Base-by-base conservation (phyloP, 495 filamentous ascomycete species). In the Podospora comata region DNA sequence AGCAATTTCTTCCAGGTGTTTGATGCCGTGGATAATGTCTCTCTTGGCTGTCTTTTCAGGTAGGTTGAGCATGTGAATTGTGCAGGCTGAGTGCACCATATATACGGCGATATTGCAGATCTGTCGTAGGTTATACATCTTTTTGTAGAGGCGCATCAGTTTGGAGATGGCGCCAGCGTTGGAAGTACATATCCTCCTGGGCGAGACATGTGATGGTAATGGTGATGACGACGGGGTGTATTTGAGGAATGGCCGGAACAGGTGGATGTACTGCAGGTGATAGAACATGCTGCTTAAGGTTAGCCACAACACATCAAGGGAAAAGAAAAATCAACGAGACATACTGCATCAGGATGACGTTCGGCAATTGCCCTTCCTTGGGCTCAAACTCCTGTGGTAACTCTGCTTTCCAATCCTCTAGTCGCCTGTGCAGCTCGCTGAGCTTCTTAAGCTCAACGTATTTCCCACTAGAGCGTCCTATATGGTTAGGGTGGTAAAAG, bases 21-120 rank as follows among this genome's bases (percentile, higher is more conserved):
- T 91, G n/a, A 97, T 83, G 5, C 93, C 92, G 68, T 97, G 93
- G 13, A 91, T 87, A 58, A 98, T 89, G 77, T 99, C 95, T 71
- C 94, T 83, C 70, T 86, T 89, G 9, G 94, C 92, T 53, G 91
- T 92, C 72, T 94, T 96, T 60, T 97, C 93, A 0, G 92, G 92
- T 1, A 97, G 83, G 71, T 97, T 97, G 62, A 99, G 88, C 27
- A 99, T 84, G 72, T 98, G 96, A 62, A 98, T 92, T 1, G 94
- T 97, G 76, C 92, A 95, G 16, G 94, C 94, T 2, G 91, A 91
- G 78, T 98, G 96, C 0, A 89, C 85, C 73, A 99, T 97, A 79
- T 99, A 99, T 11, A 97, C 93, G 16, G 89, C 93, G 67, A 98
- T 90, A 73, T 98, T 98, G 78, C 91, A 94, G 62, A 99, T 97